phyloP scores from a whole-genome alignment of 139 green algal species.

The Micractinium conductrix region DNA sequence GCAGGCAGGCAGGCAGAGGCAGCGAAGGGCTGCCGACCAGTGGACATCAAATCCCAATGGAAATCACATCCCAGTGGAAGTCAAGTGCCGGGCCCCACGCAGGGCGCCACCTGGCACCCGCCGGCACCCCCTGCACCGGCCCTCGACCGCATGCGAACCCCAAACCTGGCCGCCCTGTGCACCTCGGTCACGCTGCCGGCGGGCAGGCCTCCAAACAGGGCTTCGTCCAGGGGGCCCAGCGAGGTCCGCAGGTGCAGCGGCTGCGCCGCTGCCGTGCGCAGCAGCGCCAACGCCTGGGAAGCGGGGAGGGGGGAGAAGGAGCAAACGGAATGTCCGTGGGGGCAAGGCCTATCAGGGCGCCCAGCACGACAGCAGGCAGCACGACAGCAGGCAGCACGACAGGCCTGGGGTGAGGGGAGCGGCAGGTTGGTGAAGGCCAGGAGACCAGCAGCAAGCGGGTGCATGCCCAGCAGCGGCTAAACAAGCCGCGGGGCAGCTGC shows the following conservation, averaged over 20 bases:
- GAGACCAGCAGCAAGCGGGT: no score
- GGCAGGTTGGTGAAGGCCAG: no score
- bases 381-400: neutral
- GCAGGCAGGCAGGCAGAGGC: neutral
- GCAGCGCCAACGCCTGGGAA: conserved; percentile 22
- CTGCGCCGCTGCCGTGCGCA: neutral
- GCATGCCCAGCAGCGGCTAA: no score
- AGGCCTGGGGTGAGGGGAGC: no score
- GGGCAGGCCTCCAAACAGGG: conserved; percentile 53
- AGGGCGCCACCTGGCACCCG: no score
- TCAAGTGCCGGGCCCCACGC: no score
- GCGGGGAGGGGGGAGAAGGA: neutral
- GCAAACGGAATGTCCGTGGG: neutral
- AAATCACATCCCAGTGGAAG: no score
- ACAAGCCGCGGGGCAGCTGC: no score
- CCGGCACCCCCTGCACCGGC: neutral
- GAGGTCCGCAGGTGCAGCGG: conserved; percentile 27
- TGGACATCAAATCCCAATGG: no score
- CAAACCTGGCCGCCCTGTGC: neutral
- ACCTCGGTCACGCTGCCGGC: conserved; percentile 60
- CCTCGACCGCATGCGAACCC: no score
- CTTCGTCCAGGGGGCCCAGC: conserved; percentile 50
- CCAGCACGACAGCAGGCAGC: neutral
- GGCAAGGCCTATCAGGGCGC: no score
- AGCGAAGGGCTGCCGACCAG: no score